These are phyloP conservation scores for Rhamnella rubrinervis DNA, from an alignment of 331 rosid genomes.

Conservation along the genomic window DNA sequence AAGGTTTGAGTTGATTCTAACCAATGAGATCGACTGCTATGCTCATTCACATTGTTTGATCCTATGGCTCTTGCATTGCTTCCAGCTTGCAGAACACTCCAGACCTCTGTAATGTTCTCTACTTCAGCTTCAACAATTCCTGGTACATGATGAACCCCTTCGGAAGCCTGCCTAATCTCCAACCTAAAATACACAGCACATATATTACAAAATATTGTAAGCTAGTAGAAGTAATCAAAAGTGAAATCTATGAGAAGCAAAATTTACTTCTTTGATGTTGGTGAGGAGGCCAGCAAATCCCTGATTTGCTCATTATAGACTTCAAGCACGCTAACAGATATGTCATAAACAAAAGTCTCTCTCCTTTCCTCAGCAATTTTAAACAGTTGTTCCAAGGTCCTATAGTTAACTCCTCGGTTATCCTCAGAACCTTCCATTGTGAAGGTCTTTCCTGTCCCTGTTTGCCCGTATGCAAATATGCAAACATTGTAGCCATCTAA, in stretches of 20 bases:
- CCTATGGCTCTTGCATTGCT: slow-evolving; percentile 78
- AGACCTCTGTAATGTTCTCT: slow-evolving; percentile 55
- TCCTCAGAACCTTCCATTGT: slow-evolving; percentile 60
- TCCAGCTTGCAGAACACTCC: slow-evolving; percentile 69
- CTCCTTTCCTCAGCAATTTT: slow-evolving; percentile 57
- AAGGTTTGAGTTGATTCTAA: slow-evolving; percentile 3
- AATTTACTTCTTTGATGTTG: slow-evolving; percentile 54
- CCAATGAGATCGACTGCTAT: slow-evolving; percentile 88
- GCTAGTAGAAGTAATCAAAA: too few species aligned
- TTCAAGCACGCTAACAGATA: slow-evolving; percentile 78
- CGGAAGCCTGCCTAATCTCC: slow-evolving; percentile 72
- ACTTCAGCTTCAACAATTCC: slow-evolving; percentile 69
- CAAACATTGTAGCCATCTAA: slow-evolving; percentile 33
- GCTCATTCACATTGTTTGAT: slow-evolving; percentile 70
- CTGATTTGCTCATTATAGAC: slow-evolving; percentile 80
- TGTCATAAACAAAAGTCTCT: slow-evolving; percentile 46
- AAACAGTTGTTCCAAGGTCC: slow-evolving; percentile 71
- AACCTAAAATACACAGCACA: slow-evolving; percentile 32
- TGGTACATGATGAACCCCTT: slow-evolving; percentile 64
- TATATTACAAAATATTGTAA: too few species aligned
- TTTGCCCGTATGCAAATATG: slow-evolving; percentile 34
- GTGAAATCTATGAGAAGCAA: not conserved
- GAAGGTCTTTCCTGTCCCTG: slow-evolving; percentile 32
- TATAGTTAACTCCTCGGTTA: slow-evolving; percentile 74
- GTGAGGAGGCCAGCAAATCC: slow-evolving; percentile 61